Conservation (phyloP, 768 basidiomycete genomes). For the Rhodotorula toruloides region DNA sequence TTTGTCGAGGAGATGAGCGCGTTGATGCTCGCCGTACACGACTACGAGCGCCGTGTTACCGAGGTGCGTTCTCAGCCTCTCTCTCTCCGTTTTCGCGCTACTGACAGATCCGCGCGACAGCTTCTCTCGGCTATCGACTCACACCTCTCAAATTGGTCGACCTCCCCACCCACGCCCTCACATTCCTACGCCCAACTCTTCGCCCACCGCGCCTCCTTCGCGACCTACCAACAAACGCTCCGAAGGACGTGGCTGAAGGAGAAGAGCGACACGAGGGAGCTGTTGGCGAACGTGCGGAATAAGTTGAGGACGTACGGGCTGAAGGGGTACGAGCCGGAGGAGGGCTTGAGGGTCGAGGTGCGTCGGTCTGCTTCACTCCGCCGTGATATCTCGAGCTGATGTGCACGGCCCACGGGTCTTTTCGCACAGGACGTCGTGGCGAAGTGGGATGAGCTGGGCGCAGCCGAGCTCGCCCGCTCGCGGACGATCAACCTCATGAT, state of each 20-base stretch:
- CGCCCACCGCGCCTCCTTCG: slow-evolving; percentile 65
- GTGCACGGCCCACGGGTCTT: rapidly evolving
- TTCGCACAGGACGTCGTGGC: slow-evolving; percentile 60
- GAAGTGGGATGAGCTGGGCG: slow-evolving; percentile 68
- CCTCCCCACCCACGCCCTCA: background rate
- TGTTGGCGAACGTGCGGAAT: slow-evolving; percentile 89
- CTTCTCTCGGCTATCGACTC: background rate
- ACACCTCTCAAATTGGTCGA: background rate
- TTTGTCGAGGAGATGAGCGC: slow-evolving; percentile 94
- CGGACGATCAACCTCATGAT: slow-evolving; percentile 87
- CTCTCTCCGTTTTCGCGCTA: background rate
- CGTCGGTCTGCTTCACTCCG: slow-evolving; percentile 29
- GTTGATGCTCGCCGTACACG: slow-evolving; percentile 78
- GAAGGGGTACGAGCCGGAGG: slow-evolving; percentile 72
- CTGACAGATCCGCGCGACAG: slow-evolving; percentile 1
- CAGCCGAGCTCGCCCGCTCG: slow-evolving; percentile 60
- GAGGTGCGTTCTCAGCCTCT: slow-evolving; percentile 52
- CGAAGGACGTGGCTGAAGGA: slow-evolving; percentile 69
- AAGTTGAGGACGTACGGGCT: slow-evolving; percentile 87
- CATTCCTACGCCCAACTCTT: slow-evolving; percentile 51
- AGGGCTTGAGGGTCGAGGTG: slow-evolving; percentile 61
- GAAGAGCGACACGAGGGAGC: slow-evolving; percentile 74
- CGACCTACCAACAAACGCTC: slow-evolving; percentile 68
- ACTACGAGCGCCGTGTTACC: slow-evolving; percentile 81
- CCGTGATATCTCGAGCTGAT: background rate